Evolutionary conservation across 2,329 filamentous ascomycete species (phyloP).

Genomic region (Drechslerella dactyloides): DNA sequence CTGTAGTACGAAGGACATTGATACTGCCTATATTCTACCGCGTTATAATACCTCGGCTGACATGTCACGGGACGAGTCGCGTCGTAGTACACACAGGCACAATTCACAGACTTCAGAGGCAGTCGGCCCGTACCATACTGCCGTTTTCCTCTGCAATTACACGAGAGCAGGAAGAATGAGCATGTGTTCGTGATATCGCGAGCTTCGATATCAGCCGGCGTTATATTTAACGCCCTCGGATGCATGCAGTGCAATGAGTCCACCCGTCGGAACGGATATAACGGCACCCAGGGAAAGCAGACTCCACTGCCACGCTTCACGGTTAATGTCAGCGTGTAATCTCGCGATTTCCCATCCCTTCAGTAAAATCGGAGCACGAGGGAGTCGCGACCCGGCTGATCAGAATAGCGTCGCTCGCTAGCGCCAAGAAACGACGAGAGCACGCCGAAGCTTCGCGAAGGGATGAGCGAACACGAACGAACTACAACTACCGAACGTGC

Average conservation of each 20-base stretch:
- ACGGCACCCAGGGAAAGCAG: slow-evolving; percentile 23
- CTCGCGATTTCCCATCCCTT: slow-evolving; percentile 38
- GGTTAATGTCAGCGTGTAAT: slow-evolving; percentile 43
- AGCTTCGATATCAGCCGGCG: slow-evolving; percentile 16
- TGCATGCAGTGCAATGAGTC: slow-evolving; percentile 30
- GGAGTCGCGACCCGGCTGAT: slow-evolving; percentile 31
- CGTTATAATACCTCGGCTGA: slow-evolving; percentile 43
- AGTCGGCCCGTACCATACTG: no score
- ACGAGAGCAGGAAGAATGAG: no score
- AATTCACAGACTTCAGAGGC: no score
- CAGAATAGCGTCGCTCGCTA: no score
- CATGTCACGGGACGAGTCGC: slow-evolving; percentile 11
- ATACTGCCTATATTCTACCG: no score
- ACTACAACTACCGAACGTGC: not conserved
- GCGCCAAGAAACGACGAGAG: no score
- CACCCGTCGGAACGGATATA: slow-evolving; percentile 27
- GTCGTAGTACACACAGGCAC: no score
- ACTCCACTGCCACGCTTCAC: slow-evolving; percentile 45
- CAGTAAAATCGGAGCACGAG: slow-evolving; percentile 50
- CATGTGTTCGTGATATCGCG: not conserved
- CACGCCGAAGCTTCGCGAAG: not conserved
- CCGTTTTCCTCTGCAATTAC: no score
- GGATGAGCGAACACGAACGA: not conserved
- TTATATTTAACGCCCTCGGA: not conserved
- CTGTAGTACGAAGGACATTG: no score